A percentile compares a stretch with the other conserved stretches of the same genome.
Evolutionary conservation across 179 eudicot genomes (phyloP).

Genomic region (Carnegiea gigantea): DNA sequence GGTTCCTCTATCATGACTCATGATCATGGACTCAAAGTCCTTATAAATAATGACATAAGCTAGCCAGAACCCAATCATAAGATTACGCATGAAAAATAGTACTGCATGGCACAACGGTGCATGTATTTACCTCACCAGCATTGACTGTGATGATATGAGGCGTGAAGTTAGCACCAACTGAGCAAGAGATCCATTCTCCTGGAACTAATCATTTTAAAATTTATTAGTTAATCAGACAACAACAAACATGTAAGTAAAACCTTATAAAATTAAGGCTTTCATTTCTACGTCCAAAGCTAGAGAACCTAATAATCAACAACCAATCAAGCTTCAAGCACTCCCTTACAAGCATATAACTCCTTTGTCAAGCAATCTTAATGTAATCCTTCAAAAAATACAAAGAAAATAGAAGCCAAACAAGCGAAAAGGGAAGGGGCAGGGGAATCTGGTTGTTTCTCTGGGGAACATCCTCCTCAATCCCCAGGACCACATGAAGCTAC

Average conservation of each 20-base stretch:
- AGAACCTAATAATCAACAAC: neutral
- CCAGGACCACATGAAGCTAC: neutral
- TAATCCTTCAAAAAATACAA: neutral
- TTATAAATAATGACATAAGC: neutral
- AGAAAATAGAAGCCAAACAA: neutral
- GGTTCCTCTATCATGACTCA: neutral
- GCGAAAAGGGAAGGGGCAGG: no score
- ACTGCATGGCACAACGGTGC: neutral
- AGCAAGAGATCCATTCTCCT: constrained; percentile 72
- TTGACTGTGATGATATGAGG: constrained; percentile 85
- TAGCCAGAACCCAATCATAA: neutral
- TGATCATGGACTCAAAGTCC: no score
- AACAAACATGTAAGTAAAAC: neutral
- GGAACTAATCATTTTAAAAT: constrained; percentile 10
- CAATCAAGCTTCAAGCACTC: neutral
- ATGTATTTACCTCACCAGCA: constrained; percentile 69
- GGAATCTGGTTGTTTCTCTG: neutral
- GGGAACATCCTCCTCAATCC: neutral
- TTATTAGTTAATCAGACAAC: neutral
- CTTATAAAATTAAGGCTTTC: neutral
- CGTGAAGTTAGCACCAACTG: constrained; percentile 80
- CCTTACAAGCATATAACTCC: neutral
- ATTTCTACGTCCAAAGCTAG: neutral
- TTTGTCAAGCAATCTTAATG: neutral
- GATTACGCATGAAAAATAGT: neutral